Percentiles rank a stretch among this genome's conserved stretches.
These are phyloP conservation scores for Papiliotrema terrestris DNA, from an alignment of 1,284 basidiomycete species.

Conservation along the genomic window DNA sequence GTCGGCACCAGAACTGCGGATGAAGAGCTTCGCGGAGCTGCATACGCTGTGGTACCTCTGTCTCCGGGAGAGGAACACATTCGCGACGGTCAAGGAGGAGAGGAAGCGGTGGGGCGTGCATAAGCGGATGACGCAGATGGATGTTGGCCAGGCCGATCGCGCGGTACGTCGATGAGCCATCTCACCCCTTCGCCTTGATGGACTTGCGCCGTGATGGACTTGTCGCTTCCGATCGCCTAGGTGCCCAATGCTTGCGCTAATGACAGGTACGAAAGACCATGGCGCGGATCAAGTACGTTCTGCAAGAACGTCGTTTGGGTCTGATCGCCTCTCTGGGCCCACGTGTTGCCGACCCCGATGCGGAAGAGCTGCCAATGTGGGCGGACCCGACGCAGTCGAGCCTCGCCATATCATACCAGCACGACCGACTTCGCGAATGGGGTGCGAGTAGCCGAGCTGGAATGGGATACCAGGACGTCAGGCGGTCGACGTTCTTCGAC, in stretches of 20 bases:
- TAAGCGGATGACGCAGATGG: neutral
- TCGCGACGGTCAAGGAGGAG: slow-evolving; percentile 82
- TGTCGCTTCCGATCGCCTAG: no score
- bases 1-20: slow-evolving; percentile 75
- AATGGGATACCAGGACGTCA: slow-evolving; percentile 1
- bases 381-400: neutral
- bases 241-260: no score
- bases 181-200: neutral
- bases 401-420: neutral
- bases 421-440: neutral
- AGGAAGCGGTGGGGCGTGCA: slow-evolving; percentile 59
- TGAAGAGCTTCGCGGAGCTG: slow-evolving; percentile 86
- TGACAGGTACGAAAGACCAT: slow-evolving; percentile 87
- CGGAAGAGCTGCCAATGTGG: neutral
- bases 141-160: no score
- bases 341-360: neutral
- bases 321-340: slow-evolving; percentile 61
- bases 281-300: slow-evolving; percentile 89
- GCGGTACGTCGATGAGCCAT: neutral
- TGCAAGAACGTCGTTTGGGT: slow-evolving; percentile 86
- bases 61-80: slow-evolving; percentile 77
- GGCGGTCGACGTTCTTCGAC: slow-evolving; percentile 3
- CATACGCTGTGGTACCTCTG: slow-evolving; percentile 91
- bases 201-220: neutral
- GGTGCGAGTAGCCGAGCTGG: neutral